A percentile compares a stretch with the other conserved stretches of the same genome.
Evolutionary conservation across 2,329 filamentous ascomycete genomes (phyloP).

Genomic region (Ophiostoma angusticollis): DNA sequence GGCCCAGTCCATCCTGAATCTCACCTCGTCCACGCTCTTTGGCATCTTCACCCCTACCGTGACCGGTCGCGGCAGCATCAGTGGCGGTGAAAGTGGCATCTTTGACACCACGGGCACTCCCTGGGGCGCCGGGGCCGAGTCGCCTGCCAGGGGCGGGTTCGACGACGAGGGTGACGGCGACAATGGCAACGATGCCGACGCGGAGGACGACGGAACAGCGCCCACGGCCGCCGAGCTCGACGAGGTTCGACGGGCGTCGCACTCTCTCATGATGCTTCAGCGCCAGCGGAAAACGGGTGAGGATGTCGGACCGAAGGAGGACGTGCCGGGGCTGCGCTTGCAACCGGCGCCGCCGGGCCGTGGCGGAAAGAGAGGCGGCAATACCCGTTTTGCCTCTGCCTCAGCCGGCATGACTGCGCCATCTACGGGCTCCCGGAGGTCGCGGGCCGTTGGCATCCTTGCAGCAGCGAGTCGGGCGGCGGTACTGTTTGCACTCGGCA

Average conservation of each 20-base stretch:
- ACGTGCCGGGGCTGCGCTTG: background rate
- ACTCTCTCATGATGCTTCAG: conserved; percentile 13
- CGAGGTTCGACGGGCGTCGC: conserved; percentile 12
- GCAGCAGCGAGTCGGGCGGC: conserved; percentile 44
- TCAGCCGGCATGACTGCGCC: conserved; percentile 15
- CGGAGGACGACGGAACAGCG: background rate
- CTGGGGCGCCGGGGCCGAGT: conserved; percentile 67
- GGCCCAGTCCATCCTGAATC: conserved; percentile 67
- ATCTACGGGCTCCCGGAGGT: conserved; percentile 17
- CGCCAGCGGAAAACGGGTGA: conserved; percentile 3
- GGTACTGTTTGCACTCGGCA: conserved; percentile 65
- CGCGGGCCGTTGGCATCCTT: conserved; percentile 24
- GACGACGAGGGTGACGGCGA: background rate
- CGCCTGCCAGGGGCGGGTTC: conserved; percentile 31
- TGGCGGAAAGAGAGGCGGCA: conserved; percentile 22
- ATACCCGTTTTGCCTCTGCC: conserved; percentile 15
- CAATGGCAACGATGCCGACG: background rate
- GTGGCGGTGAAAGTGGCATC: conserved; percentile 1
- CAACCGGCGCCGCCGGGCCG: background rate
- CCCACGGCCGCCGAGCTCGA: conserved; percentile 8
- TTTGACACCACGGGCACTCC: conserved; percentile 51
- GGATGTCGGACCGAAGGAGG: background rate
- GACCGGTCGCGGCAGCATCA: conserved; percentile 19
- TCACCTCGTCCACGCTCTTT: conserved; percentile 78
- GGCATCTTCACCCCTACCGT: conserved; percentile 70